Evolutionary conservation across 495 filamentous ascomycete species (phyloP).

Genomic region (Aspergillus biplanus): DNA sequence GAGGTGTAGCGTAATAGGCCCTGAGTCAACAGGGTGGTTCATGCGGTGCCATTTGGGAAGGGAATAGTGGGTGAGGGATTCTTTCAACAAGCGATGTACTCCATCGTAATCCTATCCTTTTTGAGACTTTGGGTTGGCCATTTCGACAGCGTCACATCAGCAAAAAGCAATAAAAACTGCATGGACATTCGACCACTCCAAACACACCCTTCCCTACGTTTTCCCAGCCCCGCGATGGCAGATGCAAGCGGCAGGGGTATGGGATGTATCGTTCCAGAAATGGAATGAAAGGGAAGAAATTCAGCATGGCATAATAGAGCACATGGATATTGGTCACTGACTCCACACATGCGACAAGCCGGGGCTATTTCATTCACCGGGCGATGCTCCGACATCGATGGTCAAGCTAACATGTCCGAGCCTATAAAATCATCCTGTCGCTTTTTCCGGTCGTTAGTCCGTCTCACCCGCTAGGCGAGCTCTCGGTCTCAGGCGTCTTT

Average conservation of each 20-base stretch:
- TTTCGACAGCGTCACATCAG: neutral
- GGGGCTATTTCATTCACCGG: neutral
- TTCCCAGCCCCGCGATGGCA: no score
- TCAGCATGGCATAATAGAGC: neutral
- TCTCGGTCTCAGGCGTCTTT: neutral
- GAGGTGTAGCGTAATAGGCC: neutral
- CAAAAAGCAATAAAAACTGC: neutral
- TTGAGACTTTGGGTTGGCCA: neutral
- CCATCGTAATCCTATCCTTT: neutral
- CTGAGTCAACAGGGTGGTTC: neutral
- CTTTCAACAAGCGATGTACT: neutral
- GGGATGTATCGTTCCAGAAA: neutral
- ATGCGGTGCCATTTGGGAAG: neutral
- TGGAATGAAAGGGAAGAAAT: neutral
- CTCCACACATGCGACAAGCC: neutral
- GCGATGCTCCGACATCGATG: neutral
- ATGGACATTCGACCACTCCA: no score
- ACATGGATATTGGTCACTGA: neutral
- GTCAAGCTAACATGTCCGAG: neutral
- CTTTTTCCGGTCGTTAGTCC: neutral
- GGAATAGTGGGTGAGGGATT: neutral
- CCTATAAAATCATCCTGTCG: neutral
- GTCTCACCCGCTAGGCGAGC: neutral
- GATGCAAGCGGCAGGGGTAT: no score
- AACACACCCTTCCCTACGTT: no score